Conservation (phyloP, 352 stramenopile genomes). For the Globisporangium ultimum region DNA sequence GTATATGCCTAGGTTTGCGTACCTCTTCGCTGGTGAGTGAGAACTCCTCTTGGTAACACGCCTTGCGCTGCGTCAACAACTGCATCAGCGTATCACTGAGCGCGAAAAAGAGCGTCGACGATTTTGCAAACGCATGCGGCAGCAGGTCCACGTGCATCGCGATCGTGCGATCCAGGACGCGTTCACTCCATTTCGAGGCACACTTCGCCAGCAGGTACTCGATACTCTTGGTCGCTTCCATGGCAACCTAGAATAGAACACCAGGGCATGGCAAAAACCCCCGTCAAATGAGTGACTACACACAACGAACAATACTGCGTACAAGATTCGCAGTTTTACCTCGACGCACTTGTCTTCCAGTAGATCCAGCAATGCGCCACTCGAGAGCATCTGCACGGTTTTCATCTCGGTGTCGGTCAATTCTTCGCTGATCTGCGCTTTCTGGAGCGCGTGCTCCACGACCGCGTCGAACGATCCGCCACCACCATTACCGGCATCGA, state of each 20-base stretch:
- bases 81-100: constrained; percentile 26
- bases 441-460: constrained; percentile 40
- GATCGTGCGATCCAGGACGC: constrained; percentile 37
- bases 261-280: too few species aligned
- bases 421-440: constrained; percentile 51
- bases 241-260: constrained; percentile 23
- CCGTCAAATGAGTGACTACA: neutral
- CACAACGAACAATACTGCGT: too few species aligned
- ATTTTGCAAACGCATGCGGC: constrained; percentile 6
- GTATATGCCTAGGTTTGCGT: neutral
- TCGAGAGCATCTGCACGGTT: constrained; percentile 58
- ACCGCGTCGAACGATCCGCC: constrained; percentile 17
- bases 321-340: constrained; percentile 12
- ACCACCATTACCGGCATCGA: constrained; percentile 1
- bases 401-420: constrained; percentile 31
- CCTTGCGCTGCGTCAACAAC: constrained; percentile 23
- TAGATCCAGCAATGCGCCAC: constrained; percentile 50
- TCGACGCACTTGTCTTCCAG: constrained; percentile 44
- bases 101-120: constrained; percentile 10
- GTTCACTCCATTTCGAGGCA: constrained; percentile 23
- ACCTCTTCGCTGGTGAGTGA: constrained; percentile 33
- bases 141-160: constrained; percentile 52
- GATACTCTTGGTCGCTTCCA: constrained; percentile 49
- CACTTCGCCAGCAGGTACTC: constrained; percentile 25
- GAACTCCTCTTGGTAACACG: constrained; percentile 13